These are phyloP conservation scores for Cicer judaicum DNA, from an alignment of 306 rosid species.

Conservation along the genomic window DNA sequence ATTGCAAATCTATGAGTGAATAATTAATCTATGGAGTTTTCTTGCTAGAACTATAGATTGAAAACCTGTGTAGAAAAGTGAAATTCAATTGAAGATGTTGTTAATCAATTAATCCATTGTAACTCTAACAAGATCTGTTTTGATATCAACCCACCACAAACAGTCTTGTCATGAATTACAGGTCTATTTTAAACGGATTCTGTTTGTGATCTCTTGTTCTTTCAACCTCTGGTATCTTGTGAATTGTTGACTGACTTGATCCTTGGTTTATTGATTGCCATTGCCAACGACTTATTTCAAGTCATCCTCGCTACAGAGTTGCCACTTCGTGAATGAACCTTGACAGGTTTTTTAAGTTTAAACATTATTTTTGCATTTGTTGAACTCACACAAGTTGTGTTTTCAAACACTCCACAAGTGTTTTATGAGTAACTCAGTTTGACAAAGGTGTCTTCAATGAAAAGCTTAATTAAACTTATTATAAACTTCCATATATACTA, in stretches of 20 bases:
- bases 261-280: neutral
- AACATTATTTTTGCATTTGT: neutral
- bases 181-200: too few relatives aligned
- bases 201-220: neutral
- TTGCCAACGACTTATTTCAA: neutral
- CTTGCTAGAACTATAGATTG: neutral
- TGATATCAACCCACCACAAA: too few relatives aligned
- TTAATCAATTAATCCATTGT: too few relatives aligned
- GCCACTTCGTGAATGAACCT: neutral
- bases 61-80: neutral
- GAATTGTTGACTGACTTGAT: neutral
- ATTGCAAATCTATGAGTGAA: neutral
- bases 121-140: too few relatives aligned
- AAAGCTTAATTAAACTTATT: neutral
- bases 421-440: neutral
- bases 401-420: neutral
- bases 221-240: neutral
- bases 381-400: neutral
- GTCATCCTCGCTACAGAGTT: neutral
- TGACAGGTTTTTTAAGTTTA: neutral
- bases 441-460: neutral
- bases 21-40: neutral
- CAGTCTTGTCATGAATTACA: too few relatives aligned
- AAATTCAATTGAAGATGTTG: too few relatives aligned
- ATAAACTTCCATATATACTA: slow-evolving; percentile 2